phyloP scores from a whole-genome alignment of 2,329 filamentous ascomycete species.

The Botryotinia globosa region DNA sequence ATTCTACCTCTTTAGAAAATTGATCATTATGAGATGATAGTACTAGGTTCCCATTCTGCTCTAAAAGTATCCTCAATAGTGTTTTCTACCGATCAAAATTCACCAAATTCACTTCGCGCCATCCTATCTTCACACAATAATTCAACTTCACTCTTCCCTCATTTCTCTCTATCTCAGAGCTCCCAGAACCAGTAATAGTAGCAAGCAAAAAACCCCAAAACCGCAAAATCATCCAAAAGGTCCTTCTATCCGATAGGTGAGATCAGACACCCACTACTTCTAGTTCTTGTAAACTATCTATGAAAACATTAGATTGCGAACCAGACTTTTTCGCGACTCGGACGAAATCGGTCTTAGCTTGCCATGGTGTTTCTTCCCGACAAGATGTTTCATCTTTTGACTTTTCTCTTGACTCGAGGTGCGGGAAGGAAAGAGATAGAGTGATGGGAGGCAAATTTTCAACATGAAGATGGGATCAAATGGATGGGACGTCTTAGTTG shows the following conservation, averaged over 20 bases:
- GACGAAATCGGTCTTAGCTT: background rate
- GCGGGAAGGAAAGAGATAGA: background rate
- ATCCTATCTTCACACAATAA: background rate
- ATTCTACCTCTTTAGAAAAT: background rate
- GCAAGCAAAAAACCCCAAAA: background rate
- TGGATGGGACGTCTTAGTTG: background rate
- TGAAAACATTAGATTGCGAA: too few species aligned
- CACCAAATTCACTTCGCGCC: background rate
- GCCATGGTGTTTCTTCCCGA: background rate
- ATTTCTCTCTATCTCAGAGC: background rate
- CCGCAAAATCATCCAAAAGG: background rate
- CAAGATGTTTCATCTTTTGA: background rate
- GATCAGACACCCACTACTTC: background rate
- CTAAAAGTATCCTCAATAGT: rapidly evolving
- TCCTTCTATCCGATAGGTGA: background rate
- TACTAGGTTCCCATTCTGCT: background rate
- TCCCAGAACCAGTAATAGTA: background rate
- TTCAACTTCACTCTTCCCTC: background rate
- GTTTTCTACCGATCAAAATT: too few species aligned
- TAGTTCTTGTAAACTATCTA: background rate
- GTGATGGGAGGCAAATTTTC: background rate
- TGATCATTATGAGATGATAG: background rate
- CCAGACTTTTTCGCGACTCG: background rate
- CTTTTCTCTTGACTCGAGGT: background rate
- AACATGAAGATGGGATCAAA: background rate